phyloP scores from a whole-genome alignment of 2,329 filamentous ascomycete species.

The Pyrenophora teres region DNA sequence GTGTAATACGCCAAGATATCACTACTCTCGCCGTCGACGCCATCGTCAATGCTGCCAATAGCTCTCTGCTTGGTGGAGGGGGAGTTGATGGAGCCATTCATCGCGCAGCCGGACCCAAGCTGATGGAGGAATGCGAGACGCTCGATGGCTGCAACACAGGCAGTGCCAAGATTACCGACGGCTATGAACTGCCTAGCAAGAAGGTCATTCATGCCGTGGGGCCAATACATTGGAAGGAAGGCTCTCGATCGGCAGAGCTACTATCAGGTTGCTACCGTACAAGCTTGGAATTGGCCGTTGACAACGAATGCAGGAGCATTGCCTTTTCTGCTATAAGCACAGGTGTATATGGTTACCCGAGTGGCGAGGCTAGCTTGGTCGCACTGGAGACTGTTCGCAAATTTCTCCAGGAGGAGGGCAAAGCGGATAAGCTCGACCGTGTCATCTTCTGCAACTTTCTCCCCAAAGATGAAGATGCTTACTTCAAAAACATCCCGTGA shows the following conservation, averaged over 20 bases:
- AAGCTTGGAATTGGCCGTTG: constrained; percentile 72
- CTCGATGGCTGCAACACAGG: constrained; percentile 78
- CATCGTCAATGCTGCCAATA: constrained; percentile 93
- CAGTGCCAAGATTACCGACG: constrained; percentile 79
- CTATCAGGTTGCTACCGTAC: constrained; percentile 70
- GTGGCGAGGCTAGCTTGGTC: constrained; percentile 69
- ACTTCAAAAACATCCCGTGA: constrained; percentile 74
- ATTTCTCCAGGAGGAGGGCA: constrained; percentile 57
- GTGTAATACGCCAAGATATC: constrained; percentile 76
- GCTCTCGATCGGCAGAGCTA: constrained; percentile 48
- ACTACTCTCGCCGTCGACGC: constrained; percentile 77
- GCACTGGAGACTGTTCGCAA: constrained; percentile 66
- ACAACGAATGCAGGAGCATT: constrained; percentile 69
- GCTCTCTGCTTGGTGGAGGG: constrained; percentile 78
- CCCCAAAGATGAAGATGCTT: constrained; percentile 75
- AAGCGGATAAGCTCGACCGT: constrained; percentile 63
- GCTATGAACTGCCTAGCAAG: constrained; percentile 73
- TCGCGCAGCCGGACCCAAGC: constrained; percentile 70
- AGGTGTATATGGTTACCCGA: constrained; percentile 88
- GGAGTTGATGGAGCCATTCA: constrained; percentile 83
- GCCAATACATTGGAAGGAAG: constrained; percentile 67
- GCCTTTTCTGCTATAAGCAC: constrained; percentile 88
- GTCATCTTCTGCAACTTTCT: constrained; percentile 87
- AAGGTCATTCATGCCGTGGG: constrained; percentile 92
- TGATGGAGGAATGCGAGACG: constrained; percentile 72